A percentile compares a stretch with the other conserved stretches of the same genome.
Evolutionary conservation across 2,329 filamentous ascomycete species (phyloP).

Genomic region (Corniculantispora saksenae): DNA sequence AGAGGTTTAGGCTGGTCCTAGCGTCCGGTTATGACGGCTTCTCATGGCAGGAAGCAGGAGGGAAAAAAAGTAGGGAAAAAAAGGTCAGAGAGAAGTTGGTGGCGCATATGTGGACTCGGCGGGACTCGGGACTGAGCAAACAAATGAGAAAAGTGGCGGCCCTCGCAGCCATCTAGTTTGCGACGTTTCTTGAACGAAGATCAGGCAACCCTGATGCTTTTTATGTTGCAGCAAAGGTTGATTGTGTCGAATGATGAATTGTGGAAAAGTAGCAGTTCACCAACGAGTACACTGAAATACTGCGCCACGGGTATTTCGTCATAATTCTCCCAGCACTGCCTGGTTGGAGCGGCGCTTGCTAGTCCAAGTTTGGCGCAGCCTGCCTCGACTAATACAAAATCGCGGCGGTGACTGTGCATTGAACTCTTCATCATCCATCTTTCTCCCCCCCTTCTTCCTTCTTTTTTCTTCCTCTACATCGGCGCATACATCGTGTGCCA

Average conservation of each 20-base stretch:
- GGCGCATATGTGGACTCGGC: neutral
- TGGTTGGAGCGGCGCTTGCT: neutral
- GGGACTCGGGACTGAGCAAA: neutral
- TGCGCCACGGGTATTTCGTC: neutral
- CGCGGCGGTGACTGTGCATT: neutral
- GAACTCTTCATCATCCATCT: neutral
- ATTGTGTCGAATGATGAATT: neutral
- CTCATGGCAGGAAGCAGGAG: too few species aligned
- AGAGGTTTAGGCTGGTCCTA: neutral
- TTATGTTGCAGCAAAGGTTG: neutral
- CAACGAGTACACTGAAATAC: neutral
- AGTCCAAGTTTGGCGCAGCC: neutral
- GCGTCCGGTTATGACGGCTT: slow-evolving; percentile 4
- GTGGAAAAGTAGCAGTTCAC: neutral
- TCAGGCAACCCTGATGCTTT: neutral
- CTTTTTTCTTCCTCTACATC: neutral
- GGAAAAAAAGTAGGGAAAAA: too few species aligned
- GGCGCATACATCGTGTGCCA: neutral
- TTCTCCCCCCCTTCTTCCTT: neutral
- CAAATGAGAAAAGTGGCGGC: neutral
- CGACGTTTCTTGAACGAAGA: neutral
- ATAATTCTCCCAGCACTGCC: neutral
- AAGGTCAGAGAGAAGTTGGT: neutral
- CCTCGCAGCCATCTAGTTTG: neutral
- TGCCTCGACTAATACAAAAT: neutral